phyloP scores from a whole-genome alignment of 139 green algal genomes.

The Chlamydomonas schloesseri region DNA sequence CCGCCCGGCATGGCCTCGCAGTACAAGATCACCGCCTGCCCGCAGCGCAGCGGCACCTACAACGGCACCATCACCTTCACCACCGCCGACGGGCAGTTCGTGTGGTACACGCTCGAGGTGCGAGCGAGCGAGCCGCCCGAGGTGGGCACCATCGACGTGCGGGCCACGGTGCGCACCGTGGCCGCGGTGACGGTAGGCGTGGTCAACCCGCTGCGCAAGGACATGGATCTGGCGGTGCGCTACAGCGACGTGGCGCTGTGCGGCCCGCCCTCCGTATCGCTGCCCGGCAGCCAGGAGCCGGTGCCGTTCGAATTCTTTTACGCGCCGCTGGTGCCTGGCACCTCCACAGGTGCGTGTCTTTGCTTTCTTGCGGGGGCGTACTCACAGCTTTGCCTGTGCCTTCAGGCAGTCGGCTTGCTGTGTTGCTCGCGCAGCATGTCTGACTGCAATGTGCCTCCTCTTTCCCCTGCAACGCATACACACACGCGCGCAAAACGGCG shows the following conservation, averaged over 20 bases:
- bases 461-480: no score
- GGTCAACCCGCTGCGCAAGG: conserved; percentile 62
- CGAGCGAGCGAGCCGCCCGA: conserved; percentile 64
- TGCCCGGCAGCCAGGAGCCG: conserved; percentile 38
- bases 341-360: conserved; percentile 27
- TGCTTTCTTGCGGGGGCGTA: no score
- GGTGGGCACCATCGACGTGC: conserved; percentile 66
- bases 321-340: conserved; percentile 63
- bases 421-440: no score
- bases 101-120: conserved; percentile 80
- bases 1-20: conserved; percentile 14
- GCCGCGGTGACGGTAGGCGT: conserved; percentile 48
- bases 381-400: no score
- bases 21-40: conserved; percentile 58
- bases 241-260: conserved; percentile 61
- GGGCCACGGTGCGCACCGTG: conserved; percentile 59
- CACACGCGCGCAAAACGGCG: no score
- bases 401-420: no score
- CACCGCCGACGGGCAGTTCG: conserved; percentile 68
- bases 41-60: conserved; percentile 54
- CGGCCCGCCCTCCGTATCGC: conserved; percentile 50
- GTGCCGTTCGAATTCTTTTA: conserved; percentile 69
- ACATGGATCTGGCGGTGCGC: conserved; percentile 56
- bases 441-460: no score
- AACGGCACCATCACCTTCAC: conserved; percentile 75